phyloP scores from a whole-genome alignment of 345 rosid species.

The Streptanthus diversifolius region DNA sequence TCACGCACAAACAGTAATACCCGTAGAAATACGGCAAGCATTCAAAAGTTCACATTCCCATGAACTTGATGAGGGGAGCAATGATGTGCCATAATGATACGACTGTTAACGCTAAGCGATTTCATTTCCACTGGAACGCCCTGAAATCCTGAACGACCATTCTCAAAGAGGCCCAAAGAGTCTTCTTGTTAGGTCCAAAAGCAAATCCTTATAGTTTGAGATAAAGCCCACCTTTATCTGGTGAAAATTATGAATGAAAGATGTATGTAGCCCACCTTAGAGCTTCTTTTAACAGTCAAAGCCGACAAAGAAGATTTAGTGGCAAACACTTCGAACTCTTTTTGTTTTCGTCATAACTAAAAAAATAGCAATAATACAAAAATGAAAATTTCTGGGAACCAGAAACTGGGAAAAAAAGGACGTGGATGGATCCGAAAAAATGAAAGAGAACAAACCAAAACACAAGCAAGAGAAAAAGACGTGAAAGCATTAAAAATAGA shows the following conservation, averaged over 20 bases:
- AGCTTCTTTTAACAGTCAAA: background rate
- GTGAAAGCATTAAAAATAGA: conserved; percentile 24
- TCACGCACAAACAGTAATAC: too few relatives aligned
- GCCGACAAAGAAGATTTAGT: background rate
- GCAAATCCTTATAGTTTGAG: background rate
- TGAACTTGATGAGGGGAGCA: too few relatives aligned
- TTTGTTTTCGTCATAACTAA: too few relatives aligned
- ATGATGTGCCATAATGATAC: too few relatives aligned
- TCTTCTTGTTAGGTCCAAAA: background rate
- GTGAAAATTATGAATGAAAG: background rate
- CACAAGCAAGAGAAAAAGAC: background rate
- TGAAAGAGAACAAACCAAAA: background rate
- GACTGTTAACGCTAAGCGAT: too few relatives aligned
- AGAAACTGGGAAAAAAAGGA: conserved; percentile 20
- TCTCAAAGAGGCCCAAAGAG: background rate
- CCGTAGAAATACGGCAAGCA: too few relatives aligned
- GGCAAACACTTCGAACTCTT: background rate
- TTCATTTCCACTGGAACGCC: too few relatives aligned
- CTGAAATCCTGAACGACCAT: too few relatives aligned
- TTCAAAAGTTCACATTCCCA: too few relatives aligned
- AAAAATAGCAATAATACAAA: too few relatives aligned
- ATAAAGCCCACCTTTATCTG: background rate
- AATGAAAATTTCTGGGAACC: conserved; percentile 11
- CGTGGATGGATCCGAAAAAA: conserved; percentile 9
- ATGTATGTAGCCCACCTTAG: background rate